Base-by-base conservation (phyloP, 805 yeast genomes). In the Nadsonia fulvescens region DNA sequence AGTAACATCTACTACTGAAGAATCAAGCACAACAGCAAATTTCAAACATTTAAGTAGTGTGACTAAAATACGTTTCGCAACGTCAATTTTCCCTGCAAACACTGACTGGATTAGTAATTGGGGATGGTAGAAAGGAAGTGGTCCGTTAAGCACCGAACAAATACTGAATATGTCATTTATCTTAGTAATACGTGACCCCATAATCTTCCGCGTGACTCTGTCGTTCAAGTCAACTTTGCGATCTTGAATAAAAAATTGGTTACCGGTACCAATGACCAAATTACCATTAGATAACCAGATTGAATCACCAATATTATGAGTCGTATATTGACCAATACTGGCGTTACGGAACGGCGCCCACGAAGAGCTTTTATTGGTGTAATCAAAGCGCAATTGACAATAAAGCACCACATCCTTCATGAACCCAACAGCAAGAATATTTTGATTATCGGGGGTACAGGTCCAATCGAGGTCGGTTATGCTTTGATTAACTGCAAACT, bases 391-490 rank as follows among this genome's bases (percentile, higher is more conserved):
- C 33, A 79, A 52, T 46, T 82, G 93, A 1, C 92, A 70, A 44
- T 73, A 82, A 9, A 82, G 50, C 2, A 72, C 43, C 1, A 77
- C 76, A 32, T 58, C 55, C 6, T 64, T 53, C 5, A 57, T 53
- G 38, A 79, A 83, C 0, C 94, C 94, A 19, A 82, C 70, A 0
- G 93, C 74, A 15, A 83, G 53, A 5, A 83, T 66, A 21, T 82
- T 74, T 41, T 71, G 78, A 18, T 67, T 64, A 31, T 54, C 60
- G 8, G 56, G 57, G 2, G 73, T 69, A 28, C 73, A 63, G 1
- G 93, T 76, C 95, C 95, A 83, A 49, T 83, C 95, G 14, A 83
- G 54, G 44, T 82, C 94, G 13, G 58, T 47, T 5, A 82, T 67
- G 4, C 31, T 20, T 7, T 40, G 40, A 4, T 33, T 33, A 5